phyloP scores from a whole-genome alignment of 345 rosid genomes.

The Iberis pinnata region DNA sequence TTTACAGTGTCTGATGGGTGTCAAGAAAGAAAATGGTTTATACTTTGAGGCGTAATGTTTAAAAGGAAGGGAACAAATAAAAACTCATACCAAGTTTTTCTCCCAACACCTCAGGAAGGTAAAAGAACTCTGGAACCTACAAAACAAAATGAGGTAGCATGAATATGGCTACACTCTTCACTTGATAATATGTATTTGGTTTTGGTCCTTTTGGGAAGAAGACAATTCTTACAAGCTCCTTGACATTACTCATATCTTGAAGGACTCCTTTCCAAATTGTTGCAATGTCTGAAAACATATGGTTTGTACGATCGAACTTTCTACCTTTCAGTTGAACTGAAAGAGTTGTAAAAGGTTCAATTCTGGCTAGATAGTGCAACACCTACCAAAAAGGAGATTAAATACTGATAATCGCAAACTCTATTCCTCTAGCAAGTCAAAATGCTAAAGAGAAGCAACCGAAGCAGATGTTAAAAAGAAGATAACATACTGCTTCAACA shows the following conservation, averaged over 20 bases:
- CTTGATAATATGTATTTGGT: conserved; percentile 6
- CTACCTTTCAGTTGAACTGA: conserved; percentile 83
- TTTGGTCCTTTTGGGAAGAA: conserved; percentile 16
- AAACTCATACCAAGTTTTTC: conserved; percentile 70
- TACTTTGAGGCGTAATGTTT: background rate
- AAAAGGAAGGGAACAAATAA: conserved; percentile 2
- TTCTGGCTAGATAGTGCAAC: conserved; percentile 79
- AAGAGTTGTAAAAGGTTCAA: conserved; percentile 86
- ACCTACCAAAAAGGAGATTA: conserved; percentile 47
- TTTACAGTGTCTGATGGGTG: conserved; percentile 57
- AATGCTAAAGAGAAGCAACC: background rate
- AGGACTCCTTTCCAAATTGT: conserved; percentile 90
- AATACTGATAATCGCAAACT: conserved; percentile 1
- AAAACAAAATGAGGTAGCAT: conserved; percentile 12
- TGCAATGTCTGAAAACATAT: conserved; percentile 75
- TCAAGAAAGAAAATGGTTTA: conserved; percentile 9
- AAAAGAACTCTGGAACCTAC: conserved; percentile 96
- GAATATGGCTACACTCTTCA: conserved; percentile 10
- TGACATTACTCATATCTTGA: conserved; percentile 93
- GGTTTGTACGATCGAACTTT: conserved; percentile 68
- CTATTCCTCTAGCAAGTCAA: conserved; percentile 8
- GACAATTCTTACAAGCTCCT: conserved; percentile 67
- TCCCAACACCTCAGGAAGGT: conserved; percentile 86
- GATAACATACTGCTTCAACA: conserved; percentile 70
- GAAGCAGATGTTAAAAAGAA: conserved; percentile 14